These are phyloP conservation scores for cucumber (Cucumis sativus) DNA, from an alignment of 306 rosid species.

Conservation along the genomic window Cucumber_9930_V3 NC_026655.2:22386001-22386500, in stretches of 20 bases:
- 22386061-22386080: not conserved
- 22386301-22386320: not conserved
- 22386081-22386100: not conserved
- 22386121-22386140: not conserved
- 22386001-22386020: conserved; percentile 83
- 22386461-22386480: conserved; percentile 7
- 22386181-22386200: not conserved
- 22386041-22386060: conserved; percentile 38
- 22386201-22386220: not conserved
- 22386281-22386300: conserved; percentile 4
- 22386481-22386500: conserved; percentile 15
- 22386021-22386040: conserved; percentile 80
- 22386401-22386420: conserved; percentile 14
- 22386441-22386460: conserved; percentile 18
- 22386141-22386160: not conserved
- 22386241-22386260: conserved; percentile 6
- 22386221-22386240: not conserved
- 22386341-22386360: conserved; percentile 11
- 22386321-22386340: conserved; percentile 3
- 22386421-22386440: conserved; percentile 25
- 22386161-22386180: not conserved
- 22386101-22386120: not conserved
- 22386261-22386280: conserved; percentile 1
- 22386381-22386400: conserved; percentile 14
- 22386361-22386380: conserved; percentile 23